Percentiles rank a stretch among this genome's conserved stretches.
phyloP scores from a whole-genome alignment of 192 early-diverging fungal genomes.

The Martensiomyces pterosporus region DNA sequence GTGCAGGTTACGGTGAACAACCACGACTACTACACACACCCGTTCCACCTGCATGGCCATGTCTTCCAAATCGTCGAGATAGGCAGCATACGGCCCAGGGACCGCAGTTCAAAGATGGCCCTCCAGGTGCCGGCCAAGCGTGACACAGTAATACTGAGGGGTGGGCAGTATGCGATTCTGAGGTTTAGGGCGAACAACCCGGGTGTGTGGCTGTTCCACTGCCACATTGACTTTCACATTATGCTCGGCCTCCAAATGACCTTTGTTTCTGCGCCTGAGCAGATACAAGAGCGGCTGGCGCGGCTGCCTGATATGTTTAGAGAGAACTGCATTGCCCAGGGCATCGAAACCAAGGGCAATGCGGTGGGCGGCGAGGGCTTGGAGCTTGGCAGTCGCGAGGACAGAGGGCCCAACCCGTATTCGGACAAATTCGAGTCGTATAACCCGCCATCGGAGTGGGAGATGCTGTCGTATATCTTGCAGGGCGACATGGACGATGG shows the following conservation, averaged over 20 bases:
- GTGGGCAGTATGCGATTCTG: constrained; percentile 60
- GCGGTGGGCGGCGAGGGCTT: constrained; percentile 63
- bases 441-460: constrained; percentile 34
- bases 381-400: constrained; percentile 50
- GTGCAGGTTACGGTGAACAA: constrained; percentile 71
- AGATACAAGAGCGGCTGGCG: constrained; percentile 49
- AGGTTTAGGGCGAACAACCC: constrained; percentile 77
- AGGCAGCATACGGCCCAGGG: constrained; percentile 42
- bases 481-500: constrained; percentile 6
- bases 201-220: constrained; percentile 83
- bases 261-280: constrained; percentile 68
- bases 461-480: constrained; percentile 38
- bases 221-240: constrained; percentile 62
- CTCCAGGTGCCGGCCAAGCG: constrained; percentile 33
- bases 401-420: constrained; percentile 33
- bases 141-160: constrained; percentile 67
- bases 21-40: constrained; percentile 67
- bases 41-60: constrained; percentile 87
- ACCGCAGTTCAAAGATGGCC: constrained; percentile 25
- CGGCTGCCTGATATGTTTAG: constrained; percentile 48
- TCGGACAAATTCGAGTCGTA: constrained; percentile 32
- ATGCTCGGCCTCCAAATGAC: constrained; percentile 65
- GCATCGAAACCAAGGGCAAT: constrained; percentile 61
- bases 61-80: constrained; percentile 70
- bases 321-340: constrained; percentile 62